Conservation (phyloP, 2,329 filamentous ascomycete genomes). For the Sclerotinia borealis region DNA sequence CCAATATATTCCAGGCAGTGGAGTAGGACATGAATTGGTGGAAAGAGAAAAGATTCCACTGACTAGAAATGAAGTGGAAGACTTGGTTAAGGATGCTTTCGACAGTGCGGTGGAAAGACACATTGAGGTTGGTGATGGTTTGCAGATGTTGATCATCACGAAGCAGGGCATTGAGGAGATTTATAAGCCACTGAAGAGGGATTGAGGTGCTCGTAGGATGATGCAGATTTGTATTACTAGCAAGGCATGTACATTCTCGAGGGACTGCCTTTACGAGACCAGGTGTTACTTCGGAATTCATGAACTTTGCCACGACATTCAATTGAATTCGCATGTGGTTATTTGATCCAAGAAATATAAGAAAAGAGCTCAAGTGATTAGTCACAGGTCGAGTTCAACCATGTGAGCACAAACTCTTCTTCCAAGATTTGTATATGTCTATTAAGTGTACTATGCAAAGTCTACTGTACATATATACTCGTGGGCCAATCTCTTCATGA, state of each 20-base stretch:
- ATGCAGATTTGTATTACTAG: conserved; percentile 14
- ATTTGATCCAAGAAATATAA: not conserved
- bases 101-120: conserved; percentile 97
- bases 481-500: too few relatives aligned
- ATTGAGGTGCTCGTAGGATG: conserved; percentile 46
- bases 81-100: conserved; percentile 93
- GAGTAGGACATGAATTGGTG: conserved; percentile 73
- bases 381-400: not conserved
- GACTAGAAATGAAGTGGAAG: conserved; percentile 67
- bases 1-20: conserved; percentile 85
- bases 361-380: not conserved
- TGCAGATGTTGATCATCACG: conserved; percentile 94
- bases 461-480: not conserved
- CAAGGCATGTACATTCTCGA: conserved; percentile 7
- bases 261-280: conserved; percentile 9
- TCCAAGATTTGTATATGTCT: not conserved
- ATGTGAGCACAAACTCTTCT: not conserved
- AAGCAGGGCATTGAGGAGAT: conserved; percentile 82
- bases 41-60: conserved; percentile 66
- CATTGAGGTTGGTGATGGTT: conserved; percentile 93
- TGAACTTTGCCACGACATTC: conserved; percentile 2
- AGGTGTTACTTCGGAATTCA: conserved; percentile 10
- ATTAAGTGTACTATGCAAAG: not conserved
- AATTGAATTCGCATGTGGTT: not conserved
- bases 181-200: conserved; percentile 79